Evolutionary conservation across 2,329 filamentous ascomycete genomes (phyloP).

Genomic region (Raffaelea deltoideospora): DNA sequence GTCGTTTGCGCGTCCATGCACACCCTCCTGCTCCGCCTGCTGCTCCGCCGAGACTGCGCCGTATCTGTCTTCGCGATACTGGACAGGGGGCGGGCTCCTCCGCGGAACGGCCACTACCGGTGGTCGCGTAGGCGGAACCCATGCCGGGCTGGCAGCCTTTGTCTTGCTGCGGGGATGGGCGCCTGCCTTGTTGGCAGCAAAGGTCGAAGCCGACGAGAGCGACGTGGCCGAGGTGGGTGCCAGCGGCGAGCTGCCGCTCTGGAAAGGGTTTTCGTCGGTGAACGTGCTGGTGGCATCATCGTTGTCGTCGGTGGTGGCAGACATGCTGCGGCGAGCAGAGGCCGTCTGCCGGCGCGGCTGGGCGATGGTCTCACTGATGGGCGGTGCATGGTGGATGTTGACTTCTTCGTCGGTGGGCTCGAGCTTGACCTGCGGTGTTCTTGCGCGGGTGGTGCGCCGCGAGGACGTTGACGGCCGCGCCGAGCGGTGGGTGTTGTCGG

Average conservation of each 20-base stretch:
- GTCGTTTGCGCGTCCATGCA: slow-evolving; percentile 12
- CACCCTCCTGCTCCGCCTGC: slow-evolving; percentile 4
- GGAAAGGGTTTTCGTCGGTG: slow-evolving; percentile 83
- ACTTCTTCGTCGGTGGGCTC: slow-evolving; percentile 37
- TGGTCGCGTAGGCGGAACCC: too few relatives aligned
- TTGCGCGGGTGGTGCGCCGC: slow-evolving; percentile 36
- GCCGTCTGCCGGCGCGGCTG: too few relatives aligned
- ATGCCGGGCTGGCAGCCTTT: too few relatives aligned
- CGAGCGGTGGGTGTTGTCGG: too few relatives aligned
- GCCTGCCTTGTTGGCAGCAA: too few relatives aligned
- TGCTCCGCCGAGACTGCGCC: too few relatives aligned
- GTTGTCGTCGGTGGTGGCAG: slow-evolving; percentile 13
- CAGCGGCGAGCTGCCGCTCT: slow-evolving; percentile 62
- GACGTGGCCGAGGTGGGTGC: slow-evolving; percentile 13
- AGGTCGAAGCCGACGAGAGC: too few relatives aligned
- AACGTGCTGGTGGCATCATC: slow-evolving; percentile 46
- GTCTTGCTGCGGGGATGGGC: neutral
- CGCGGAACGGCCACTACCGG: too few relatives aligned
- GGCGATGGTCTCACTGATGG: neutral
- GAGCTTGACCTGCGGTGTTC: slow-evolving; percentile 36
- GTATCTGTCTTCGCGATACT: too few relatives aligned
- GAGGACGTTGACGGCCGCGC: slow-evolving; percentile 34
- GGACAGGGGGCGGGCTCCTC: too few relatives aligned
- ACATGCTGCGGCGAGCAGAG: neutral
- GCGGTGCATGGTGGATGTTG: neutral